These are phyloP conservation scores for Talaromyces verruculosus DNA, from an alignment of 2,329 filamentous ascomycete genomes.

Conservation along the genomic window DNA sequence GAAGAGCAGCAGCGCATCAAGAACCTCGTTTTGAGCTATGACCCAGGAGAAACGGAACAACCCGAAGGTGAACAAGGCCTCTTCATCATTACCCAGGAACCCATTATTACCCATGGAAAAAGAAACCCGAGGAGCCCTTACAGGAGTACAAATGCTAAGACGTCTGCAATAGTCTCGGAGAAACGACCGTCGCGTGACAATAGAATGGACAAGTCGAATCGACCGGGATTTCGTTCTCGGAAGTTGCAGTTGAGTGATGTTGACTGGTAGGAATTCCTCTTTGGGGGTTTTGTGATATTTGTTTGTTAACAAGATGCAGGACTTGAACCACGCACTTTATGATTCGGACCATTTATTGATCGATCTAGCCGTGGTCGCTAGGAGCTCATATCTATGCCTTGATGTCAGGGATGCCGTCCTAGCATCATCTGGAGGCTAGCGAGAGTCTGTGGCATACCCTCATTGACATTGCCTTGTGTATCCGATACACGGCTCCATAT, in stretches of 20 bases:
- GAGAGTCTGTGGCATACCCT: neutral
- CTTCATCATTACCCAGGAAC: slow-evolving; percentile 24
- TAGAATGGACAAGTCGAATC: slow-evolving; percentile 57
- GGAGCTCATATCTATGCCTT: neutral
- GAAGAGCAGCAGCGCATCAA: slow-evolving; percentile 99
- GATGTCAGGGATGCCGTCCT: neutral
- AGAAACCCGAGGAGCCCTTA: slow-evolving; percentile 29
- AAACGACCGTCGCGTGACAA: slow-evolving; percentile 46
- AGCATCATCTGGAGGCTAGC: neutral
- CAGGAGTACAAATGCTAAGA: slow-evolving; percentile 38
- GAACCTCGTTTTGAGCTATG: slow-evolving; percentile 93
- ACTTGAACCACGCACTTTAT: slow-evolving; percentile 15
- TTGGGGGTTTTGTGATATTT: neutral
- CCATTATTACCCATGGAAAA: slow-evolving; percentile 22
- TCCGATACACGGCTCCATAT: neutral
- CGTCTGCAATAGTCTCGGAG: slow-evolving; percentile 37
- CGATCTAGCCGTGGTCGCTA: slow-evolving; percentile 8
- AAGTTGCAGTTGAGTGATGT: slow-evolving; percentile 95
- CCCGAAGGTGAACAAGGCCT: slow-evolving; percentile 65
- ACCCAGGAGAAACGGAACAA: slow-evolving; percentile 77
- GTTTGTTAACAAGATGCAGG: slow-evolving; percentile 1
- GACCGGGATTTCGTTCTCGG: slow-evolving; percentile 75
- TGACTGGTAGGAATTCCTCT: slow-evolving; percentile 70
- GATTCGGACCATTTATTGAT: slow-evolving; percentile 1
- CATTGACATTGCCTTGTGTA: neutral